A percentile compares a stretch with the other conserved stretches of the same genome.
These are phyloP conservation scores for Liriodendron chinense DNA, from an alignment of 164 flowering plant species.

Conservation along the genomic window DNA sequence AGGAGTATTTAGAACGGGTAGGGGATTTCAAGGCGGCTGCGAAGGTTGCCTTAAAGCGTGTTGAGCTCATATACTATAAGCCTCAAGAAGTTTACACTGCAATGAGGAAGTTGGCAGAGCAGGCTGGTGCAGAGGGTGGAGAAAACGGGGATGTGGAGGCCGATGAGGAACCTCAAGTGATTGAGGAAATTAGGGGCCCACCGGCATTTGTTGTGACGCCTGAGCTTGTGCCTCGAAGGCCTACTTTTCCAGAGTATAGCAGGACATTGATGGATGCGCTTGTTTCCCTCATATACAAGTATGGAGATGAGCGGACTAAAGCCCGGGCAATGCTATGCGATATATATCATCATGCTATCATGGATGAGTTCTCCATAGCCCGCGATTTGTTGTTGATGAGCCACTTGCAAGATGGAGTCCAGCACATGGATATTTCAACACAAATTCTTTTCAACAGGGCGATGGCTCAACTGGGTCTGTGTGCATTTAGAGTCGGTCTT, in stretches of 20 bases:
- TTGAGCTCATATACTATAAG: slow-evolving; percentile 86
- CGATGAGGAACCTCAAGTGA: slow-evolving; percentile 43
- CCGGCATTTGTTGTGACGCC: too few species aligned
- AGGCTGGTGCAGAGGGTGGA: slow-evolving; percentile 32
- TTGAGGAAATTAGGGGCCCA: slow-evolving; percentile 56
- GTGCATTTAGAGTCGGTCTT: slow-evolving; percentile 79
- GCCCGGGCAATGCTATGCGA: slow-evolving; percentile 98
- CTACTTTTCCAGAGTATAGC: slow-evolving; percentile 26
- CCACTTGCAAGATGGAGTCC: slow-evolving; percentile 83
- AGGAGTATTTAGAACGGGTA: slow-evolving; percentile 60
- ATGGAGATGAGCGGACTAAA: slow-evolving; percentile 92
- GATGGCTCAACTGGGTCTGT: slow-evolving; percentile 91
- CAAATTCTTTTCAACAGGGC: slow-evolving; percentile 89
- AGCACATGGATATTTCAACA: slow-evolving; percentile 83
- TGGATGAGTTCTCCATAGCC: slow-evolving; percentile 66
- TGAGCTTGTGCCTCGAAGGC: slow-evolving; percentile 74
- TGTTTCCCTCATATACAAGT: slow-evolving; percentile 75
- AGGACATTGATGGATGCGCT: slow-evolving; percentile 60
- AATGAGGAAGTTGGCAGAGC: slow-evolving; percentile 79
- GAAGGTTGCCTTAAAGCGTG: slow-evolving; percentile 72
- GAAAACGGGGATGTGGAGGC: slow-evolving; percentile 35
- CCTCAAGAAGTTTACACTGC: slow-evolving; percentile 93
- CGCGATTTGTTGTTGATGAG: slow-evolving; percentile 92
- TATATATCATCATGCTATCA: slow-evolving; percentile 86
- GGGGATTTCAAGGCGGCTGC: slow-evolving; percentile 77